A percentile compares a stretch with the other conserved stretches of the same genome.
Evolutionary conservation across 2,329 filamentous ascomycete species (phyloP).

Genomic region (Xylariaceae sp.): DNA sequence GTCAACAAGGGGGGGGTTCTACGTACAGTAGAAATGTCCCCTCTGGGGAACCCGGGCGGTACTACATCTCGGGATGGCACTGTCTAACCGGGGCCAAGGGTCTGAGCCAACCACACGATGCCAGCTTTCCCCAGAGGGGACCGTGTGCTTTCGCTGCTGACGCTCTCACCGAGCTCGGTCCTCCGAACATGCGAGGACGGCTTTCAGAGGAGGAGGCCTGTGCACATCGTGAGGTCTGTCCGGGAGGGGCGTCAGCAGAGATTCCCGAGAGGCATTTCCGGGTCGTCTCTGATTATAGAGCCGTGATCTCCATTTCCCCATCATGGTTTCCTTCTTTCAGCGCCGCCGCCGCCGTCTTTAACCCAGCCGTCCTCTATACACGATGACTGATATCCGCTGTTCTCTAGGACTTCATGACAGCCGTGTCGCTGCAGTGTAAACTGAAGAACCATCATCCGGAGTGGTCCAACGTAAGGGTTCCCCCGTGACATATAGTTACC

Average conservation of each 20-base stretch:
- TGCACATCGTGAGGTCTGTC: background rate
- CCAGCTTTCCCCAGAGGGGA: conserved; percentile 7
- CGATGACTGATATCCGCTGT: conserved; percentile 21
- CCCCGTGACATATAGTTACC: conserved; percentile 3
- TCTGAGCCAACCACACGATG: conserved; percentile 7
- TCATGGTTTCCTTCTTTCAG: too few relatives aligned
- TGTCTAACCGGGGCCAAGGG: conserved; percentile 5
- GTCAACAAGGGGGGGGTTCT: conserved; percentile 2
- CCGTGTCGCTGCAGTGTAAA: conserved; percentile 68
- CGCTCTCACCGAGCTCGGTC: conserved; percentile 7
- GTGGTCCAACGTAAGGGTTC: conserved; percentile 67
- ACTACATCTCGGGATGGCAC: conserved; percentile 5
- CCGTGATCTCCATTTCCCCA: conserved; percentile 1
- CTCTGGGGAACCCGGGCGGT: too few relatives aligned
- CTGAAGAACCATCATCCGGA: conserved; percentile 72
- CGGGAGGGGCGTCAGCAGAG: conserved; percentile 1
- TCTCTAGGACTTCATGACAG: conserved; percentile 74
- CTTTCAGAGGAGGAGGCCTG: background rate
- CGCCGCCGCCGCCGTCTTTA: too few relatives aligned
- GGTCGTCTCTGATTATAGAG: background rate
- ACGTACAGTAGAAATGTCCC: too few relatives aligned
- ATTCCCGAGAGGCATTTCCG: conserved; percentile 7
- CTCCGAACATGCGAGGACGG: background rate
- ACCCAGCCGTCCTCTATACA: background rate
- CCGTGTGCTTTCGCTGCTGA: conserved; percentile 9